Evolutionary conservation across 306 rosid species (phyloP).

Genomic region (Pachyrhizus erosus): DNA sequence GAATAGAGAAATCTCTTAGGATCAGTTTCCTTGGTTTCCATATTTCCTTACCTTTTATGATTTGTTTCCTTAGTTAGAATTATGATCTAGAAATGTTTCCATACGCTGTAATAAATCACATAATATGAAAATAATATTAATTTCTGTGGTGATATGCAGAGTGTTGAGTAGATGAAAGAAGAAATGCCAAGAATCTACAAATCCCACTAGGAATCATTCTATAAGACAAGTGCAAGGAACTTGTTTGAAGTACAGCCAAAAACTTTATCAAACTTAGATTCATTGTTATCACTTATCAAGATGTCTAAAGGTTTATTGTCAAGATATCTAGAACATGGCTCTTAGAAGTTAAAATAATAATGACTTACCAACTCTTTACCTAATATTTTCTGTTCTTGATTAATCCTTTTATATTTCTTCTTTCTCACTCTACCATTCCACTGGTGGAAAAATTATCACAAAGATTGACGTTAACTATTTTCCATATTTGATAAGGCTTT

Average conservation of each 20-base stretch:
- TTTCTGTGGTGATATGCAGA: neutral
- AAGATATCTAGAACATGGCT: neutral
- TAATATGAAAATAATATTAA: neutral
- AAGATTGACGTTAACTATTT: slow-evolving; percentile 36
- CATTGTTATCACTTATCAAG: neutral
- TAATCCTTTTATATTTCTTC: slow-evolving; percentile 43
- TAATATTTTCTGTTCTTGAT: slow-evolving; percentile 40
- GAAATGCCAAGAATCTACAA: neutral
- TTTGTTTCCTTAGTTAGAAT: neutral
- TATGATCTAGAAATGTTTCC: no score
- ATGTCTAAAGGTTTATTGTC: neutral
- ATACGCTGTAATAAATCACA: neutral
- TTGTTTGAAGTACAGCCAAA: slow-evolving; percentile 20
- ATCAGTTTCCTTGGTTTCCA: neutral
- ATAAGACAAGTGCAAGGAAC: neutral
- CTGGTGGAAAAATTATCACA: slow-evolving; percentile 41
- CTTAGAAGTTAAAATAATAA: slow-evolving; percentile 25
- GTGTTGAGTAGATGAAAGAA: neutral
- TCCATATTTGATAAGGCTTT: slow-evolving; percentile 14
- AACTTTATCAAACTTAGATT: neutral
- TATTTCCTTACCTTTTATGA: neutral
- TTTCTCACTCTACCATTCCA: slow-evolving; percentile 42
- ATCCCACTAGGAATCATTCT: neutral
- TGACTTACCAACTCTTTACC: slow-evolving; percentile 41
- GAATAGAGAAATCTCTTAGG: neutral